Evolutionary conservation across 345 rosid species (phyloP).

Genomic region (Eucalyptus guilfoylei): DNA sequence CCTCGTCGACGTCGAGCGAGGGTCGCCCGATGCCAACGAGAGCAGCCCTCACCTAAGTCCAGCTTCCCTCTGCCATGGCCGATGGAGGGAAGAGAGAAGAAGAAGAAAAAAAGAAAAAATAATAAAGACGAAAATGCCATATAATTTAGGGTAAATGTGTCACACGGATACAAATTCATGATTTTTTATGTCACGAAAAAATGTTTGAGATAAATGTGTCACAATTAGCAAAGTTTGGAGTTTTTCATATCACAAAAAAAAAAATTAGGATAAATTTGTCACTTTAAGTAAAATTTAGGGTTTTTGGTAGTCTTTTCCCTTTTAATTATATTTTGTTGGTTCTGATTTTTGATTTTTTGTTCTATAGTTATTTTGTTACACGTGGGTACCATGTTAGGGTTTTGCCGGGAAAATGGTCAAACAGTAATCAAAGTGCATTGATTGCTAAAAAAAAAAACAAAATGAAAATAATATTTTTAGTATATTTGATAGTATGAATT

Average conservation of each 20-base stretch:
- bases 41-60: rapidly evolving
- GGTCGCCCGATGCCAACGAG: rapidly evolving
- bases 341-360: neutral
- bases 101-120: too few species aligned
- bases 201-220: too few species aligned
- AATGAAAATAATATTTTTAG: neutral
- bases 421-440: neutral
- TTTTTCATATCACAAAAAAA: too few species aligned
- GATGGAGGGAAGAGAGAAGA: rapidly evolving
- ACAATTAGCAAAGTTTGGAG: rapidly evolving
- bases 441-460: neutral
- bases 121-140: rapidly evolving
- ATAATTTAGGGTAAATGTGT: too few species aligned
- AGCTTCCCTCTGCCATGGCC: rapidly evolving
- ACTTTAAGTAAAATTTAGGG: too few species aligned
- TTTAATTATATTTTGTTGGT: neutral
- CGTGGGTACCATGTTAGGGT: neutral
- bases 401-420: neutral
- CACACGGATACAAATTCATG: rapidly evolving
- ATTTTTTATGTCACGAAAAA: too few species aligned
- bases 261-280: too few species aligned
- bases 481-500: neutral
- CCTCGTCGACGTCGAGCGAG: rapidly evolving
- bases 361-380: neutral
- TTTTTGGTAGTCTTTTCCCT: too few species aligned